Evolutionary conservation across 495 filamentous ascomycete species (phyloP), one percentile per base, ranked within the genome.

Genomic region (Penicillium bovifimosum): DNA sequence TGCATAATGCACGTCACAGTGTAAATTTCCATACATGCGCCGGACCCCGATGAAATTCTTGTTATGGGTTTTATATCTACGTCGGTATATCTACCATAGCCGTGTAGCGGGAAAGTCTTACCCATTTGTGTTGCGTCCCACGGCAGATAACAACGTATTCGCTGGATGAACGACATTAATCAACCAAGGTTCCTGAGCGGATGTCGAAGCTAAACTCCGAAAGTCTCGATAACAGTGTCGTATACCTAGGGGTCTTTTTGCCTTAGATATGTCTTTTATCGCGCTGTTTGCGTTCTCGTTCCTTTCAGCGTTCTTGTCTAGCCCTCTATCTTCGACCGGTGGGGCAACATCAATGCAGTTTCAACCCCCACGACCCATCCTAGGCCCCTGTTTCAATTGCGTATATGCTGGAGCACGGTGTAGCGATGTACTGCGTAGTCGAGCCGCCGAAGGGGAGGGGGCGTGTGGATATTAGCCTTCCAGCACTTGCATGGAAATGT

Each of bases 1-100:
- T 55, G 58, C 61, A 62, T 33, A 10, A 55, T 64, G 62, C 62
- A 65, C 58, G 62, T 62, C 62, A 65, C 59, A 26, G 54, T 55
- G 47, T 27, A 50, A 59, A 24, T 24, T 53, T 52, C 43, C 32
- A 54, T 52, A 48, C 42, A 48, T 52, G 14, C 40, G 28, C 39
- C 14, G 34, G 34, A n/a, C 9, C 35, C 14, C 33, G 18, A 28
- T 11, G 6, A 20, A 45, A 45, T 46, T 41, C 39, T 27, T n/a
- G 11, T 13, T 39, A 16, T 39, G 6, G 9, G 36, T 41, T 41
- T 41, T 11, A 41, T 24, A 41, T 16, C 20, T 42, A 42, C 41
- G 26, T 27, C 26, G n/a, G 28, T 42, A n/a, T 8, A 43, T 14
- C 14, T 8, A 43, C 27, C 14, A 43, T 16, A 13, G 24, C 13